Base-by-base conservation (phyloP, 177 flowering plant genomes). In the Vitis hybrid region DNA sequence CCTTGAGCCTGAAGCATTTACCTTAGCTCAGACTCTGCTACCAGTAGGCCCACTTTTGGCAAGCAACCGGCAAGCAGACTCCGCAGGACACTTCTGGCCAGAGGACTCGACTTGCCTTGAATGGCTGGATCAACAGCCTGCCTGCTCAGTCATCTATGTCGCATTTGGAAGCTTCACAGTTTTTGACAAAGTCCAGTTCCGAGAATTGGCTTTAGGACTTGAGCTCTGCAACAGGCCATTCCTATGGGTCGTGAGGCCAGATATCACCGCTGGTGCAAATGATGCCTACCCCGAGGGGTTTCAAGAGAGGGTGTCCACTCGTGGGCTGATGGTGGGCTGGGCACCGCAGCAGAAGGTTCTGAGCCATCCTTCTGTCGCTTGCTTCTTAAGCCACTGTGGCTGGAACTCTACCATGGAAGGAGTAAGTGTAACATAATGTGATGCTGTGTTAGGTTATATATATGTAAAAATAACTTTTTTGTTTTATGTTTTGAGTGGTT, bases 391-490 rank as follows among this genome's bases (percentile, higher is more conserved):
- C 59, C 89, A 84, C 31, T 85, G 86, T 31, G 85, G 89, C 20
- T 82, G 89, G 87, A 84, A 84, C 73, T 84, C 89, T n/a, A 80
- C 83, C 15, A 63, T 77, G 22, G 89, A 85, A 69, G 84, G 82
- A 13, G 62, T 78, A 2, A 74, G 71, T n/a, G n/a, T n/a, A n/a
- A n/a, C n/a, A n/a, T n/a, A n/a, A n/a, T n/a, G n/a, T n/a, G n/a
- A n/a, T n/a, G n/a, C n/a, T n/a, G n/a, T n/a, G n/a, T n/a, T n/a
- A n/a, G n/a, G n/a, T n/a, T n/a, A n/a, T n/a, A n/a, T n/a, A n/a
- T n/a, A n/a, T n/a, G n/a, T n/a, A n/a, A n/a, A n/a, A n/a, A n/a
- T n/a, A n/a, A n/a, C n/a, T n/a, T n/a, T n/a, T n/a, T n/a, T n/a
- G n/a, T n/a, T n/a, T n/a, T n/a, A n/a, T n/a, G n/a, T n/a, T n/a